Evolutionary conservation across 352 stramenopile species (phyloP), one percentile per base, ranked within the genome.

Genomic region (Globisporangium cystogenes): DNA sequence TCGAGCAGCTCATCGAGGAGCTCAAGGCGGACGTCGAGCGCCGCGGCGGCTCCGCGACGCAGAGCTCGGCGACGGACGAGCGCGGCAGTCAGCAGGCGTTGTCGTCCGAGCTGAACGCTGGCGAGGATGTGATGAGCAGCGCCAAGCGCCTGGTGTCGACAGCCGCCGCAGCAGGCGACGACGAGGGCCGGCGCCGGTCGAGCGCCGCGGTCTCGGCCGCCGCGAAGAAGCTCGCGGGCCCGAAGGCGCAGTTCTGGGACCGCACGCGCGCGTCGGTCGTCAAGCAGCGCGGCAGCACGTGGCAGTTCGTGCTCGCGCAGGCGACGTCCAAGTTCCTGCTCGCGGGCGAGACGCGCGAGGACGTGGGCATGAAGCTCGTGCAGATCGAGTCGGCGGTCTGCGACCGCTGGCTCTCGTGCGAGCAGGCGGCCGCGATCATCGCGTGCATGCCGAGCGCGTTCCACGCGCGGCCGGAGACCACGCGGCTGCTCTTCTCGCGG

Each of bases 341-440:
- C 46, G 71, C 27, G n/a, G 20, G 72, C 3, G 62, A 65, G 14
- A 85, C 68, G 3, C 87, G 81, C 51, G 77, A 90, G 53, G 74
- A 67, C n/a, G 72, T 91, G 48, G 75, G 70, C 21, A 67, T 89
- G 33, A 90, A 90, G 55, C 68, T 93, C 53, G 77, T 90, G 41
- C 78, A 90, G 61, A 89, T 93, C 44, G 81, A 93, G 60, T 86
- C 76, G 14, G 72, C 74, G 0, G 72, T 90, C 18, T 90, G 78
- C 35, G 78, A 89, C 48, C 81, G 80, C 4, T 90, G 80, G 76
- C 69, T 93, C n/a, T 80, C 74, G 10, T 81, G 71, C 29, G 71
- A 71, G 15, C 82, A 90, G 41, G 82, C 77, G 0, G 66, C 72
- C 7, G 67, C 83, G 56, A 90, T 93, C 59, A 73, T 93, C 45